A percentile compares a stretch with the other conserved stretches of the same genome.
Conservation (phyloP, 176 grass and related monocot genomes). For the Alloteropsis semialata region DNA sequence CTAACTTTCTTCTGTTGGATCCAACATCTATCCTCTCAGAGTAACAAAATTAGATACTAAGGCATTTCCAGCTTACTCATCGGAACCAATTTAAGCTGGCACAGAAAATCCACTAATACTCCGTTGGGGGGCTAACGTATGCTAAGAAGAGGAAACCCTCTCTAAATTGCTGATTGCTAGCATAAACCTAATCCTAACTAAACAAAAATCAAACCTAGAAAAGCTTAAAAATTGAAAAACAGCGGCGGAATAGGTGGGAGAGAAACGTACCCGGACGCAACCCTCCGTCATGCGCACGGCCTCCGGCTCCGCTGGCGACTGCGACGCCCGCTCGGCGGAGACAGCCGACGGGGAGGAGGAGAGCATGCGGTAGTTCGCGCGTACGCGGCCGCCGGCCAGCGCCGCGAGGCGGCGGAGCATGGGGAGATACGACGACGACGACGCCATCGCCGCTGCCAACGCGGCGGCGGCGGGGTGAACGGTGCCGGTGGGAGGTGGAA, state of each 20-base stretch:
- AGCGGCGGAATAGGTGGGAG: not conserved
- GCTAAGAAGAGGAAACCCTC: not conserved
- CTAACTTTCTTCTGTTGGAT: not conserved
- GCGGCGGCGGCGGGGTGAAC: not conserved
- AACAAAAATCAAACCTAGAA: not conserved
- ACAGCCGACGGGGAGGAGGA: constrained; percentile 7
- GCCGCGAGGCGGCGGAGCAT: constrained; percentile 26
- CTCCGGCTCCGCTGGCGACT: constrained; percentile 11
- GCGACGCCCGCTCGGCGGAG: not conserved
- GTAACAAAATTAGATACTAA: not conserved
- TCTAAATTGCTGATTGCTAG: not conserved
- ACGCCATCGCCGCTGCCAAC: not conserved
- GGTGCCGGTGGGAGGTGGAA: not conserved
- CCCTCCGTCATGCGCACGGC: constrained; percentile 36
- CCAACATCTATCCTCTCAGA: not conserved
- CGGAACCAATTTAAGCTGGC: not conserved
- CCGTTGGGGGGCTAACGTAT: not conserved
- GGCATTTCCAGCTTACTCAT: not conserved
- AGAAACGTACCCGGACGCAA: constrained; percentile 32
- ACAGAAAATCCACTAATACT: not conserved
- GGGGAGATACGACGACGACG: constrained; percentile 17
- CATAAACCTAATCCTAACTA: not conserved
- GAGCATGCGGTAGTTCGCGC: constrained; percentile 29
- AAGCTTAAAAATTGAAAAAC: not conserved
- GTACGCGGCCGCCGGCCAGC: constrained; percentile 7